Base-by-base conservation (phyloP, 1,284 basidiomycete species). In the Trametes hirsuta region DNA sequence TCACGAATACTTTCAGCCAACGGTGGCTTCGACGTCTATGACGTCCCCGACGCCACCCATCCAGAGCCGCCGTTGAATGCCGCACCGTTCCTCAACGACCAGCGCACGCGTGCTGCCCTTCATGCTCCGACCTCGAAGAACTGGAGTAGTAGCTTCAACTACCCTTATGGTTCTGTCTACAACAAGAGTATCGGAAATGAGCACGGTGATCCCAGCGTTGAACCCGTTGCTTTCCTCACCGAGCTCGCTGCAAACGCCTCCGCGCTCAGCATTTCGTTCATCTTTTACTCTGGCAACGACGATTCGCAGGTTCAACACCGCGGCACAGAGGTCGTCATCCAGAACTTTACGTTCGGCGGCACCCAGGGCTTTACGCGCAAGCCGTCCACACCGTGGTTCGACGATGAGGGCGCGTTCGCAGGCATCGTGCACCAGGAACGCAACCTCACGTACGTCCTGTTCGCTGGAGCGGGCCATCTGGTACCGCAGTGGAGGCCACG, bases 311-410 rank as follows among this genome's bases (percentile, higher is more conserved):
- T 68, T 25, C 55, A 64, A 41, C 61, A 69, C 53, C 65, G 61
- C 18, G 69, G 69, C 4, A 85, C 87, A 39, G 84, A 90, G 79
- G 72, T 86, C 85, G 66, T 39, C 77, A 62, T 65, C 49, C 62
- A 73, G 67, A 74, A 74, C 58, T 71, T 69, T 22, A 73, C 72
- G 8, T 74, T 88, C 62, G 86, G 87, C 30, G 86, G 84, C 9
- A 83, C 84, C 41, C 86, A 84, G 70, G 88, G 87, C 6, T 90
- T 89, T 68, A 81, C 84, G 10, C 77, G 80, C 44, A 79, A 80
- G 61, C 87, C 87, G 0, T 79, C 83, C 4, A 90, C 87, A 2
- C 81, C 84, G 0, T 90, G 71, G 71, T 67, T 60, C 48, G 67
- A 69, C 47, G 71, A 73, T 53, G 50, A 57, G 6, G 71, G 71